phyloP scores from a whole-genome alignment of 257 asterid genomes.

The Fraxinus anomala region DNA sequence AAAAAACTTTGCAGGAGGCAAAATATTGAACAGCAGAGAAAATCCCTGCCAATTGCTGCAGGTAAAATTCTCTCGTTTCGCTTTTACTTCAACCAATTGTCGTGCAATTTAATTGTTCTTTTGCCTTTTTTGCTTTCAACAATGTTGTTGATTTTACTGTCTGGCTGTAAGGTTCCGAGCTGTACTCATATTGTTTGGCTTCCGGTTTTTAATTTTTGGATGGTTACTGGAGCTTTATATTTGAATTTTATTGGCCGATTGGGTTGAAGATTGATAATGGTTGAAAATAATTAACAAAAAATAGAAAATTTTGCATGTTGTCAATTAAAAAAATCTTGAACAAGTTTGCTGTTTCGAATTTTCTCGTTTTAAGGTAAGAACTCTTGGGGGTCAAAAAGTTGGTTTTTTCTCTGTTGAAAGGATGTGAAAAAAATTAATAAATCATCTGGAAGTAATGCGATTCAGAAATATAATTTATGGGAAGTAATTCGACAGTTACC shows the following conservation, averaged over 20 bases:
- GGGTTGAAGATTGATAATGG: constrained; percentile 16
- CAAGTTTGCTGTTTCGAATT: constrained; percentile 4
- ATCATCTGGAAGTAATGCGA: background rate
- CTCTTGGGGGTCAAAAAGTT: background rate
- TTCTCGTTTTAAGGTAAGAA: background rate
- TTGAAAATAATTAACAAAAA: background rate
- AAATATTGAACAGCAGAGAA: constrained; percentile 64
- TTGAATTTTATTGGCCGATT: background rate
- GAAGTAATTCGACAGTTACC: background rate
- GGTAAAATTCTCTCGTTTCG: constrained; percentile 35
- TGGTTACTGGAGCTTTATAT: background rate
- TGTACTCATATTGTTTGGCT: constrained; percentile 2
- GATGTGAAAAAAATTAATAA: background rate
- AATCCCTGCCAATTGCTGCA: constrained; percentile 76
- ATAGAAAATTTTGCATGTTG: background rate
- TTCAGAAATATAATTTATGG: background rate
- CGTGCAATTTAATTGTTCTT: background rate
- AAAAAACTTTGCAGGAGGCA: constrained; percentile 49
- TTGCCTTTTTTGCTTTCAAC: background rate
- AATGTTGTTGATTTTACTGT: background rate
- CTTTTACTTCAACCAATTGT: background rate
- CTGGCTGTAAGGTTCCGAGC: constrained; percentile 2
- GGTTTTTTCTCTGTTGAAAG: background rate
- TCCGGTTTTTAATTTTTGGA: background rate
- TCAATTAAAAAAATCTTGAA: constrained; percentile 5